Evolutionary conservation across 352 stramenopile genomes (phyloP).

Genomic region (Phytophthora palmivora): DNA sequence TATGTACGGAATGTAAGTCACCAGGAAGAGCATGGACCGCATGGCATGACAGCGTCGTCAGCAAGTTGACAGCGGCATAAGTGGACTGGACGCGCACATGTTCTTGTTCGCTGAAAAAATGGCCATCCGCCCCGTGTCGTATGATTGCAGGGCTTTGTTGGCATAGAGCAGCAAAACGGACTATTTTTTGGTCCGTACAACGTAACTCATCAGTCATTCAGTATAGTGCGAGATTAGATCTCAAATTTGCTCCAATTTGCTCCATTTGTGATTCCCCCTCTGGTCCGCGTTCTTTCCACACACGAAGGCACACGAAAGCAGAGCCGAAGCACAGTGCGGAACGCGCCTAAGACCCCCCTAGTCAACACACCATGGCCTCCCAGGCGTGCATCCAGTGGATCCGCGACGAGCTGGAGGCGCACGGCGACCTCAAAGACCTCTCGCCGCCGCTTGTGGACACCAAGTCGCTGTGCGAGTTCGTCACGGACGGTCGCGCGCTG

Average conservation of each 20-base stretch:
- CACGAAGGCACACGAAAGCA: conserved; percentile 7
- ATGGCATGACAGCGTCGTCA: conserved; percentile 8
- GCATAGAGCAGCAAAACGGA: conserved; percentile 22
- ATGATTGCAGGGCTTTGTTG: conserved; percentile 11
- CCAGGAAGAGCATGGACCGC: no score
- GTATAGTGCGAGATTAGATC: no score
- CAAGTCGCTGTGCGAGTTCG: conserved; percentile 67
- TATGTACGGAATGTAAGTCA: no score
- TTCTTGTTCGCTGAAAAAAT: conserved; percentile 32
- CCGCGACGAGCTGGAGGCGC: conserved; percentile 53
- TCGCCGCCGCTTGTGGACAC: conserved; percentile 36
- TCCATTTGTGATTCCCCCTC: no score
- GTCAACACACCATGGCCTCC: conserved; percentile 29
- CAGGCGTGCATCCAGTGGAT: conserved; percentile 65
- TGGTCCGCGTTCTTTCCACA: no score
- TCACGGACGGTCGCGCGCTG: conserved; percentile 81
- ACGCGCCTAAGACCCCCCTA: conserved; percentile 4
- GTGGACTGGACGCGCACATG: conserved; percentile 5
- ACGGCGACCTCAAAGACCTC: conserved; percentile 39
- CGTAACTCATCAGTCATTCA: no score
- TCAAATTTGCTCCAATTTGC: no score
- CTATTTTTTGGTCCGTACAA: background rate
- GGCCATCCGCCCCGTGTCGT: conserved; percentile 22
- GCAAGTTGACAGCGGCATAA: conserved; percentile 16
- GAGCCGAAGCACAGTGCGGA: conserved; percentile 29